Percentiles rank a stretch among this genome's conserved stretches.
Evolutionary conservation across 2,329 filamentous ascomycete species (phyloP).

Genomic region (Camptophora hylomeconis): DNA sequence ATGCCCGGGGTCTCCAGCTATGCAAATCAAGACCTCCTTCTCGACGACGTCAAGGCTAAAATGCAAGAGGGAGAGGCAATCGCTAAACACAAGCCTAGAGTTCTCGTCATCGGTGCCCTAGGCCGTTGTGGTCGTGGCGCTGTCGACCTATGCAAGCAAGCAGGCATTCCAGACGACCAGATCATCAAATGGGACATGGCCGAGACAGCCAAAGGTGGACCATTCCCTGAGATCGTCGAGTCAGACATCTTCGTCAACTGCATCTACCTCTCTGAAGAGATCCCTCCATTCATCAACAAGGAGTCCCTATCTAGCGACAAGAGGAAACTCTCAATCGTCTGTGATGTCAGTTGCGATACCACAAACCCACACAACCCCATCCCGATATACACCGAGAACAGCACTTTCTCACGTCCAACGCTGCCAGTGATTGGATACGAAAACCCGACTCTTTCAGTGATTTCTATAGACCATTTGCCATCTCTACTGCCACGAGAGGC

Average conservation of each 20-base stretch:
- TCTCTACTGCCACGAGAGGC: constrained; percentile 75
- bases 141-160: constrained; percentile 63
- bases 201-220: constrained; percentile 64
- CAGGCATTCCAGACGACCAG: constrained; percentile 55
- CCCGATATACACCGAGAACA: constrained; percentile 73
- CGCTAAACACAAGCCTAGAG: constrained; percentile 53
- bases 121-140: constrained; percentile 72
- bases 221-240: constrained; percentile 66
- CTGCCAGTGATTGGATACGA: constrained; percentile 54
- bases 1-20: constrained; percentile 53
- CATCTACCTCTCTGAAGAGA: constrained; percentile 71
- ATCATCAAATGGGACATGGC: constrained; percentile 66
- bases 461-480: constrained; percentile 78
- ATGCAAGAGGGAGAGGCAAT: constrained; percentile 55
- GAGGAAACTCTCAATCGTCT: constrained; percentile 66
- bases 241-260: constrained; percentile 70
- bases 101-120: constrained; percentile 69
- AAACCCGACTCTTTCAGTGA: constrained; percentile 57
- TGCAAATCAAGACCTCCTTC: constrained; percentile 60
- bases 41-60: constrained; percentile 59
- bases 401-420: constrained; percentile 79
- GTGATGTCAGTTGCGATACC: constrained; percentile 48
- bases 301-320: constrained; percentile 53
- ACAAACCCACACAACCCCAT: constrained; percentile 37
- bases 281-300: constrained; percentile 67